phyloP scores from a whole-genome alignment of 352 stramenopile species.

The Globisporangium alternatum region DNA sequence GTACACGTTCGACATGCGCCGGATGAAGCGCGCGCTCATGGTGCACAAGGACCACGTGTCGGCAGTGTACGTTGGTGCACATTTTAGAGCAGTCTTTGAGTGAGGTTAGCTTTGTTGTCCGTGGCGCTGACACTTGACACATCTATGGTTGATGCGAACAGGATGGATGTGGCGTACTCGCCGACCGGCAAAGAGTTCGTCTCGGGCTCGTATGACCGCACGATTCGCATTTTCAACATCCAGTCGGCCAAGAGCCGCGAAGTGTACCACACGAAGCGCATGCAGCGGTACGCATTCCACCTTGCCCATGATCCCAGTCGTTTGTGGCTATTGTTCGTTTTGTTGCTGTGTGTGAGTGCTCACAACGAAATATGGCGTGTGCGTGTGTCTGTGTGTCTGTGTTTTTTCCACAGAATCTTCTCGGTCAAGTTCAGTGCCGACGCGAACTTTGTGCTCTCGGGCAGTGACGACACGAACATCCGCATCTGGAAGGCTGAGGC shows the following conservation, averaged over 20 bases:
- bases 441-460: conserved; percentile 96
- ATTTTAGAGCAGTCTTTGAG: neutral
- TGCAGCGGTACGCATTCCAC: conserved; percentile 89
- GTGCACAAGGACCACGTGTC: conserved; percentile 99
- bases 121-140: neutral
- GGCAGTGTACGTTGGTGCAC: conserved; percentile 81
- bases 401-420: conserved; percentile 49
- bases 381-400: neutral
- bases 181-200: conserved; percentile 98
- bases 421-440: conserved; percentile 87
- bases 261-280: conserved; percentile 98
- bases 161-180: conserved; percentile 96
- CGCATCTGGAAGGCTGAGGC: conserved; percentile 98
- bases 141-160: conserved; percentile 15
- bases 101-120: neutral
- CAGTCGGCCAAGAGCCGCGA: conserved; percentile 83
- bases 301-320: neutral
- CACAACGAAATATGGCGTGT: neutral
- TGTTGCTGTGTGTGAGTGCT: neutral
- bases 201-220: conserved; percentile 97
- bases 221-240: conserved; percentile 96
- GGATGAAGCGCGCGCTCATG: conserved; percentile 90
- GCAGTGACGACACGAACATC: conserved; percentile 99
- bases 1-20: conserved; percentile 99
- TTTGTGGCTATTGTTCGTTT: conserved; percentile 5